Evolutionary conservation across 805 yeast species (phyloP).

Genomic region (Sugiyamaella smithiae): DNA sequence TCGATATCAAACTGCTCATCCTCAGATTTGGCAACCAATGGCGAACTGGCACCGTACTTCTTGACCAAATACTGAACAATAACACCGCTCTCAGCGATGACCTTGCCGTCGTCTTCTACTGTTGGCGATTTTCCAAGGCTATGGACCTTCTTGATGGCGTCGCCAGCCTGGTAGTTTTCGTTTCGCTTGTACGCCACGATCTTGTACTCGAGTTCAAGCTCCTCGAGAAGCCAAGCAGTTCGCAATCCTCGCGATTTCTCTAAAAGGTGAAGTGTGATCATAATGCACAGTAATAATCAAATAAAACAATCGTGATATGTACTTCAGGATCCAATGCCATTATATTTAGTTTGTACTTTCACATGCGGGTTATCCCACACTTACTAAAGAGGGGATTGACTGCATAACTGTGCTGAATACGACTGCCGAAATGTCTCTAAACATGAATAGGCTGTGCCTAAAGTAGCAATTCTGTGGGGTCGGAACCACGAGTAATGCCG

Average conservation of each 20-base stretch:
- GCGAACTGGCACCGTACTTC: constrained; percentile 46
- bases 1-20: constrained; percentile 45
- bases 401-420: too few relatives aligned
- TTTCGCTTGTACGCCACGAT: constrained; percentile 53
- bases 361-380: too few relatives aligned
- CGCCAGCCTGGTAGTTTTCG: constrained; percentile 47
- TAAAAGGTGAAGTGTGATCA: constrained; percentile 2
- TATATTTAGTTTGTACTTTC: too few relatives aligned
- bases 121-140: constrained; percentile 66
- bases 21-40: constrained; percentile 39
- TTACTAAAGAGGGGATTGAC: too few relatives aligned
- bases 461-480: too few relatives aligned
- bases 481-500: too few relatives aligned
- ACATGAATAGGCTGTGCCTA: too few relatives aligned
- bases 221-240: constrained; percentile 63
- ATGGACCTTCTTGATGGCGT: constrained; percentile 49
- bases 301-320: background rate
- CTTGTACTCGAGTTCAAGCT: constrained; percentile 53
- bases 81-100: constrained; percentile 59
- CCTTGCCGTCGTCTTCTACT: constrained; percentile 44
- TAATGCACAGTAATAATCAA: background rate
- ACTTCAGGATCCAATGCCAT: background rate
- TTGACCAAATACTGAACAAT: constrained; percentile 52
- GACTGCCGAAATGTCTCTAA: too few relatives aligned
- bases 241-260: constrained; percentile 54